phyloP scores from a whole-genome alignment of 371 early-diverging fungal species.

The Actinomortierella ambigua region DNA sequence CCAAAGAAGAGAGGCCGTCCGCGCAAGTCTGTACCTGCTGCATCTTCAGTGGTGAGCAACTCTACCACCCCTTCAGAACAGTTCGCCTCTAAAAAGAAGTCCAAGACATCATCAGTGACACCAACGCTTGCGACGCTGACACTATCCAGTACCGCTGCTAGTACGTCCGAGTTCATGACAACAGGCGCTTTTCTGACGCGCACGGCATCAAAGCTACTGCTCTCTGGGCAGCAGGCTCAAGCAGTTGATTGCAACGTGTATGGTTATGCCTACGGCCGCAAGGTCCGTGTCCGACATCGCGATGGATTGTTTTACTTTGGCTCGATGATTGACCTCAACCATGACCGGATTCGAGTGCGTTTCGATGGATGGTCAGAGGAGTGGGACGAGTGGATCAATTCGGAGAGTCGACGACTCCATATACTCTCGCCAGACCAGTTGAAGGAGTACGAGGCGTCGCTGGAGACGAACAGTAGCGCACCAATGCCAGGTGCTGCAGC shows the following conservation, averaged over 20 bases:
- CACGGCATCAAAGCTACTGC: constrained; percentile 53
- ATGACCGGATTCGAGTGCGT: constrained; percentile 55
- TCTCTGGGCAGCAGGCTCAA: constrained; percentile 17
- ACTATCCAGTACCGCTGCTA: no score
- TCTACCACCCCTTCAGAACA: no score
- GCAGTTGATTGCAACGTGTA: constrained; percentile 48
- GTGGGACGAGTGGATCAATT: constrained; percentile 69
- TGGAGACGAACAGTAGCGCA: not conserved
- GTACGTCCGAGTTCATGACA: constrained; percentile 46
- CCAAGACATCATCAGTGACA: no score
- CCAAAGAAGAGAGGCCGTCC: no score
- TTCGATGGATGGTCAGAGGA: constrained; percentile 64
- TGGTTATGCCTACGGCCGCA: constrained; percentile 48
- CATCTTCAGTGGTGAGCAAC: no score
- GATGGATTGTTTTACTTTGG: constrained; percentile 61
- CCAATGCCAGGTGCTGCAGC: no score
- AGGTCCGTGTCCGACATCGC: constrained; percentile 52
- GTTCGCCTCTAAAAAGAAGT: no score
- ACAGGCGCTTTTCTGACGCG: constrained; percentile 62
- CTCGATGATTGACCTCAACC: constrained; percentile 50
- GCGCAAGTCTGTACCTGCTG: no score
- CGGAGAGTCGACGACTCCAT: constrained; percentile 59
- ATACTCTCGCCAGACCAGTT: constrained; percentile 12
- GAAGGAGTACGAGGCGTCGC: not conserved
- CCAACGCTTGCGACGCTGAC: no score